phyloP scores from a whole-genome alignment of 768 basidiomycete genomes.

The Leccinum fibrillosum region DNA sequence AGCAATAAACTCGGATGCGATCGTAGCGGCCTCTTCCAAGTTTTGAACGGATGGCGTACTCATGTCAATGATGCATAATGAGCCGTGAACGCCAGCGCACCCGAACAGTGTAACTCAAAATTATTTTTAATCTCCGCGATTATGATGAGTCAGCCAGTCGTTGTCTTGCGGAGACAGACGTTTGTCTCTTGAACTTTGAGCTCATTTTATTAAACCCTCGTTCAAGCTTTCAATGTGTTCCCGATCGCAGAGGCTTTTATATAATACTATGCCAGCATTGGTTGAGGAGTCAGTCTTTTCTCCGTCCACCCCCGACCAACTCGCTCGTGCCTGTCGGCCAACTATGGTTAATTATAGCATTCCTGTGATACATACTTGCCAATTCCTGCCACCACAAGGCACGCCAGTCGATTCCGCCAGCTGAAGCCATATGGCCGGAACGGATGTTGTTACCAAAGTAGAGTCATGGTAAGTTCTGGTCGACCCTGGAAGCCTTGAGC shows the following conservation, averaged over 20 bases:
- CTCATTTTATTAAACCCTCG: not conserved
- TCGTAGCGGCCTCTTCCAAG: constrained; percentile 47
- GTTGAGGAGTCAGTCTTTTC: not conserved
- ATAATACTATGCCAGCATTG: not conserved
- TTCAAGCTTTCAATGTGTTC: not conserved
- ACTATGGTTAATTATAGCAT: not conserved
- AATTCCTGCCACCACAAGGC: constrained; percentile 1
- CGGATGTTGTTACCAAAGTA: not conserved
- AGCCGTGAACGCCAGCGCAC: not conserved
- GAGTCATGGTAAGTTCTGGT: not conserved
- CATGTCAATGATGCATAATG: constrained; percentile 19
- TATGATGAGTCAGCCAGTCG: constrained; percentile 12
- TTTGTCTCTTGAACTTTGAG: too few relatives aligned
- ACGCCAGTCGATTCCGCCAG: not conserved
- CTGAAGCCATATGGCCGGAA: not conserved
- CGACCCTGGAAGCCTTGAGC: not conserved
- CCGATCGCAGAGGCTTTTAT: not conserved
- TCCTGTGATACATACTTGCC: not conserved
- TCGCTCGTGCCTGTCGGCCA: not conserved
- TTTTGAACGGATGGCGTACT: constrained; percentile 34
- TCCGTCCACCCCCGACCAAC: not conserved
- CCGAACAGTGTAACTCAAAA: constrained; percentile 1
- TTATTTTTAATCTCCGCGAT: constrained; percentile 23
- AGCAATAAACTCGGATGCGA: constrained; percentile 48
- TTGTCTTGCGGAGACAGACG: too few relatives aligned